phyloP scores from a whole-genome alignment of 352 stramenopile genomes.

The Globisporangium perplexum region DNA sequence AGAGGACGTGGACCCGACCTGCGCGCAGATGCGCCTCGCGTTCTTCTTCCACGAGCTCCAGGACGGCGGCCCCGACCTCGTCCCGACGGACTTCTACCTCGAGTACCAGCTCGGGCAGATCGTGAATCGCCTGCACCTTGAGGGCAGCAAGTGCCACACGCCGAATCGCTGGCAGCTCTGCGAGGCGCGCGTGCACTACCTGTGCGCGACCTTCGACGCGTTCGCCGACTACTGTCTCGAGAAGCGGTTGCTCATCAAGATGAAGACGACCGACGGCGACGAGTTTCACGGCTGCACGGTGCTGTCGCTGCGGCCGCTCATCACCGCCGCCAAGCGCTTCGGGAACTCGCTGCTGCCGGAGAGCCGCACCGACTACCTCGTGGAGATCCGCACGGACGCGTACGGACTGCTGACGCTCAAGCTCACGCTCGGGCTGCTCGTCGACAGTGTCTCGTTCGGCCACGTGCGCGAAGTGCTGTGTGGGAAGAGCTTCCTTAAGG shows the following conservation, averaged over 20 bases:
- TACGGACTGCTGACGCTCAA: constrained; percentile 70
- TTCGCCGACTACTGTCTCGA: constrained; percentile 66
- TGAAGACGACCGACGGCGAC: constrained; percentile 32
- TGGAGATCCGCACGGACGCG: constrained; percentile 55
- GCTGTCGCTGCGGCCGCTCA: constrained; percentile 45
- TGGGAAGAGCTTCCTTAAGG: constrained; percentile 41
- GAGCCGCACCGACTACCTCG: constrained; percentile 50
- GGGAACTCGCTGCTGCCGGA: constrained; percentile 44
- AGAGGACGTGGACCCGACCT: constrained; percentile 66
- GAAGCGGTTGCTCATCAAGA: constrained; percentile 62
- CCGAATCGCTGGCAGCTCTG: constrained; percentile 80
- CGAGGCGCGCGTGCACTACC: constrained; percentile 65
- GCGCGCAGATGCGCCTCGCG: constrained; percentile 52
- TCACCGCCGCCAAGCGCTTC: constrained; percentile 53
- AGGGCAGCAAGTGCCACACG: constrained; percentile 76
- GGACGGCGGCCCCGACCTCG: constrained; percentile 46
- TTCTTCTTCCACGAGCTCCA: constrained; percentile 86
- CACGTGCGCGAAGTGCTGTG: constrained; percentile 53
- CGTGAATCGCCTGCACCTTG: constrained; percentile 49
- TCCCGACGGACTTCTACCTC: constrained; percentile 63
- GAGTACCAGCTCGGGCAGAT: constrained; percentile 74
- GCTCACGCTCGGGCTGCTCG: constrained; percentile 58
- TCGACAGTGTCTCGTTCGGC: constrained; percentile 46
- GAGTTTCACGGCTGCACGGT: constrained; percentile 50
- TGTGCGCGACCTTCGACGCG: constrained; percentile 52